phyloP scores from a whole-genome alignment of 306 rosid genomes.

The Malus orientalis region DNA sequence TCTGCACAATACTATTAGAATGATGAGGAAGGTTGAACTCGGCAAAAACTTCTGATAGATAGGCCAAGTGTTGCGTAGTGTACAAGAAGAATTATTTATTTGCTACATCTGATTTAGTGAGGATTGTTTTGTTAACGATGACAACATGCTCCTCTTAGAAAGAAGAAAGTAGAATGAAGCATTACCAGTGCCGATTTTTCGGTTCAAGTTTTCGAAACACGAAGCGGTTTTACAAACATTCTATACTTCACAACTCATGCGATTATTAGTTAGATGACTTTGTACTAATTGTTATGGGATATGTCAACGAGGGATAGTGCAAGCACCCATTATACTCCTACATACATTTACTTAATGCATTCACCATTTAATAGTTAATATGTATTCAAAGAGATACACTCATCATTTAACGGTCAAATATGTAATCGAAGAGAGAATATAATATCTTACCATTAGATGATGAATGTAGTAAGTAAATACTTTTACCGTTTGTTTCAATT shows the following conservation, averaged over 20 bases:
- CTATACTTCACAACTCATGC: background rate
- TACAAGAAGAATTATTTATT: constrained; percentile 23
- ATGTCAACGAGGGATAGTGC: too few relatives aligned
- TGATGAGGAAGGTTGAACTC: constrained; percentile 74
- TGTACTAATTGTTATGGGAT: too few relatives aligned
- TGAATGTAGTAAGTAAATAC: too few relatives aligned
- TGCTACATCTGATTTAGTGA: constrained; percentile 13
- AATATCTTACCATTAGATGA: too few relatives aligned
- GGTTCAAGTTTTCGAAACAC: background rate
- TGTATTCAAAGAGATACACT: too few relatives aligned
- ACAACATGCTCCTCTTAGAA: background rate
- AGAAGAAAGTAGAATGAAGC: background rate
- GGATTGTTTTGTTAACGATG: constrained; percentile 2
- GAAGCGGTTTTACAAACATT: background rate
- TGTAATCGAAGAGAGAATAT: too few relatives aligned
- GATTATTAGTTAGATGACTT: too few relatives aligned
- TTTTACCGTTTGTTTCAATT: background rate
- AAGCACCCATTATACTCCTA: too few relatives aligned
- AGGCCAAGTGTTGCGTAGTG: constrained; percentile 13
- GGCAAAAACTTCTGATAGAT: constrained; percentile 77
- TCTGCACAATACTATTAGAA: constrained; percentile 68
- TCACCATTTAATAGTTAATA: too few relatives aligned
- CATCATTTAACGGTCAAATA: too few relatives aligned
- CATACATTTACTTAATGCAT: too few relatives aligned
- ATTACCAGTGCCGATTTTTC: background rate